Evolutionary conservation across 2,329 filamentous ascomycete genomes (phyloP).

Genomic region (Aspergillus eucalypticola): DNA sequence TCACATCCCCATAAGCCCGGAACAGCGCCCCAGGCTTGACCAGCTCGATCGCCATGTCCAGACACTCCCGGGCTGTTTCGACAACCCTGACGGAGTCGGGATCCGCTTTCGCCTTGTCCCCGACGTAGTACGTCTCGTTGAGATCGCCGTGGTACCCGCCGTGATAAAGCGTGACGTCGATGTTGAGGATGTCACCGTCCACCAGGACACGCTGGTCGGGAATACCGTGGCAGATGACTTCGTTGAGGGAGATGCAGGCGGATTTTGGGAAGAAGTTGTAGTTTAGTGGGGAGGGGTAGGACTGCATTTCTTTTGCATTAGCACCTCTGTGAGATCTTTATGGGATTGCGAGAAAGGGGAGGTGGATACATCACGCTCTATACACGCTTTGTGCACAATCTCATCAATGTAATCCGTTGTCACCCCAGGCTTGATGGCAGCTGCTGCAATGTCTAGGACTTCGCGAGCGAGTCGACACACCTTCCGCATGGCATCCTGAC

Average conservation of each 20-base stretch:
- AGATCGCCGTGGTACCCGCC: slow-evolving; percentile 88
- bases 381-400: slow-evolving; percentile 83
- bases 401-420: slow-evolving; percentile 90
- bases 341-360: background rate
- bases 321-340: too few relatives aligned
- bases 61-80: slow-evolving; percentile 78
- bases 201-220: slow-evolving; percentile 79
- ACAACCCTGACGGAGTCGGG: slow-evolving; percentile 81
- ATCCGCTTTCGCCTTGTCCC: slow-evolving; percentile 75
- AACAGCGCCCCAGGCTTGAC: slow-evolving; percentile 87
- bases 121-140: slow-evolving; percentile 95
- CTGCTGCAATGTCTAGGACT: slow-evolving; percentile 82
- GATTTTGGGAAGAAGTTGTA: slow-evolving; percentile 95
- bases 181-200: slow-evolving; percentile 91
- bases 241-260: slow-evolving; percentile 87
- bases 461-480: slow-evolving; percentile 80
- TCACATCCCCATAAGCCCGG: slow-evolving; percentile 79
- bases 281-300: slow-evolving; percentile 89
- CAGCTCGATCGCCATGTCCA: slow-evolving; percentile 78
- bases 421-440: slow-evolving; percentile 75
- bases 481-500: slow-evolving; percentile 82
- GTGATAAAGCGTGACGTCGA: slow-evolving; percentile 88
- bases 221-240: slow-evolving; percentile 95
- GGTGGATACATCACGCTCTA: slow-evolving; percentile 67
- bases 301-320: slow-evolving; percentile 50